Evolutionary conservation across 2,329 filamentous ascomycete genomes (phyloP), one percentile per base, ranked within the genome.

Genomic region (Massarina eburnea): DNA sequence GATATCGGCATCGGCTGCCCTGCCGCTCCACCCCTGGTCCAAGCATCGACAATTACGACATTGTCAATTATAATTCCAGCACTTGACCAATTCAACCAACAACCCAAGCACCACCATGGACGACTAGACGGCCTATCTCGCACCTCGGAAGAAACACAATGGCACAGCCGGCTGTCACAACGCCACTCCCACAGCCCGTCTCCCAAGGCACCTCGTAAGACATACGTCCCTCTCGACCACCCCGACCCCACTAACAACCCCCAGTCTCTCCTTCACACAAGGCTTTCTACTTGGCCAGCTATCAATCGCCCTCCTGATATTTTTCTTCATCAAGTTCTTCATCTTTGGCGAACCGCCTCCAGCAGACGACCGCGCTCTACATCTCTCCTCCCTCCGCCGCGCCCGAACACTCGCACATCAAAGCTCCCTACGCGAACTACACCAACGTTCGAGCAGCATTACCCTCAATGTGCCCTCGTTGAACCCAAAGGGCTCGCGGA

Each of bases 261-360:
- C 26, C 64, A 92, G 89, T 32, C 78, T 94, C 57, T 94, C 90
- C 27, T 97, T 97, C 71, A 95, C 90, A 0, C 90, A 96, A 68
- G 94, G 94, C 21, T 86, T 99, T 58, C 83, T 99, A 39, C 79
- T 97, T 24, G 94, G 94, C 39, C 94, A 99, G 71, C 79, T 99
- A 41, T 95, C 91, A 2, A 88, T 99, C 36, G 89, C 96, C 12
- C 76, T 97, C 19, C 80, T 99, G 30, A 83, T 99, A 51, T 91
- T 91, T 54, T 89, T 88, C 57, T 97, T 99, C 73, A 97, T 99
- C 72, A 96, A 96, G 70, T 99, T 96, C 82, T 99, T 99, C 81
- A 97, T 99, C 66, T 97, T 99, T 67, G 94, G 94, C 59, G 94
- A 97, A 66, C 84, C 90, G 4, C 90, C 91, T 1, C 90, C 88